These are phyloP conservation scores for Stachybotrys chlorohalonatus DNA, from an alignment of 2,329 filamentous ascomycete genomes.

Conservation along the genomic window DNA sequence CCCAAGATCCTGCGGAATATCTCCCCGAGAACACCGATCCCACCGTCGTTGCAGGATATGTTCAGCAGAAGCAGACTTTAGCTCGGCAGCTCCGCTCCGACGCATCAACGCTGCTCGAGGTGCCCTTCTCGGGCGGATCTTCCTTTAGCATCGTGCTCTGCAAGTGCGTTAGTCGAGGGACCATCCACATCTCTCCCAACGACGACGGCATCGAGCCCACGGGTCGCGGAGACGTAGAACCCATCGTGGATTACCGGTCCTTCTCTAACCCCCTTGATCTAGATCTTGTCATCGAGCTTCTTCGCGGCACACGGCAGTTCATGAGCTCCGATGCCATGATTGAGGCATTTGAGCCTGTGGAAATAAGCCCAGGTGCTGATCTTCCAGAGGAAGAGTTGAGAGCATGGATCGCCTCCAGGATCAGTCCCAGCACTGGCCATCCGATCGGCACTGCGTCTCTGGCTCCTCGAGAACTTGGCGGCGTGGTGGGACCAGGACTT, in stretches of 20 bases:
- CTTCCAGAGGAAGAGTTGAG: slow-evolving; percentile 17
- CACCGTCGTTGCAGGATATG: slow-evolving; percentile 9
- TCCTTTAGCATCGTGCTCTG: slow-evolving; percentile 9
- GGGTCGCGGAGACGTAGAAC: slow-evolving; percentile 32
- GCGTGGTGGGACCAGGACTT: neutral
- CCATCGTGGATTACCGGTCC: slow-evolving; percentile 33
- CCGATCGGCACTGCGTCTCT: slow-evolving; percentile 5
- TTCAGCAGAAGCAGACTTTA: slow-evolving; percentile 8
- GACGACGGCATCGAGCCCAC: slow-evolving; percentile 13
- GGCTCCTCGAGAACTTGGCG: slow-evolving; percentile 5
- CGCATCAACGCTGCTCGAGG: slow-evolving; percentile 14
- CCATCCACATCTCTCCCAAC: slow-evolving; percentile 38
- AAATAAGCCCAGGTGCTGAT: slow-evolving; percentile 22
- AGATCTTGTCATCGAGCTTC: slow-evolving; percentile 30
- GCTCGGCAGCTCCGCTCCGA: slow-evolving; percentile 6
- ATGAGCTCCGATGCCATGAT: slow-evolving; percentile 20
- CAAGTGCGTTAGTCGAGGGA: slow-evolving; percentile 41
- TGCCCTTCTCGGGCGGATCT: slow-evolving; percentile 7
- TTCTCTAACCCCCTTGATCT: slow-evolving; percentile 41
- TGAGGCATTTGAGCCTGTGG: slow-evolving; percentile 22
- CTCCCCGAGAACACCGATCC: slow-evolving; percentile 6
- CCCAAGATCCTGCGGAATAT: slow-evolving; percentile 14
- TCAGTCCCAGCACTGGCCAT: slow-evolving; percentile 6
- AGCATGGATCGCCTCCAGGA: slow-evolving; percentile 3
- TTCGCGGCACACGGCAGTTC: slow-evolving; percentile 25